These are phyloP conservation scores for Fragilariopsis cylindrus DNA, from an alignment of 108 stramenopile species.

Conservation along the genomic window DNA sequence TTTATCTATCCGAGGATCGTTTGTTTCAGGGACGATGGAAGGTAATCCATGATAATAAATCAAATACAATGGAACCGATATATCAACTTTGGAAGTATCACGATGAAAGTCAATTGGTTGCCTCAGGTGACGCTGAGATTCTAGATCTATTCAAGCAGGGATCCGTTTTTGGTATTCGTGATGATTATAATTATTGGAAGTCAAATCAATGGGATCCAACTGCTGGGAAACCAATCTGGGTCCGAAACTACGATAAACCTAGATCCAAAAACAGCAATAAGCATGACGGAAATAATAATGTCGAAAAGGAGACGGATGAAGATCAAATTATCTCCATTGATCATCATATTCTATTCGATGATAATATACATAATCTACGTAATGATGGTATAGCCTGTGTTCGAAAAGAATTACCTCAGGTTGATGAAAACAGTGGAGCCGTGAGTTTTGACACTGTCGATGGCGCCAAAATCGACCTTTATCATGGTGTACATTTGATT, in stretches of 20 bases:
- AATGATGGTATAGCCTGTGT: slow-evolving; percentile 76
- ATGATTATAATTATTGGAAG: slow-evolving; percentile 79
- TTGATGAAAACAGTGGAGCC: slow-evolving; percentile 31
- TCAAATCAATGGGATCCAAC: slow-evolving; percentile 56
- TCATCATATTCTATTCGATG: slow-evolving; percentile 87
- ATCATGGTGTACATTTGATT: slow-evolving; percentile 76
- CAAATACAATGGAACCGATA: not conserved
- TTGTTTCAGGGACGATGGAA: slow-evolving; percentile 61
- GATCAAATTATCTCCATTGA: slow-evolving; percentile 22
- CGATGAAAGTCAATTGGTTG: slow-evolving; percentile 32
- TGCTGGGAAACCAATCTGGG: slow-evolving; percentile 89
- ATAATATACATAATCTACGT: slow-evolving; percentile 82
- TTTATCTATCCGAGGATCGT: slow-evolving; percentile 41
- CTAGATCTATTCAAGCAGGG: slow-evolving; percentile 49
- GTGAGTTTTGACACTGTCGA: slow-evolving; percentile 46
- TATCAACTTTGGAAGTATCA: slow-evolving; percentile 40
- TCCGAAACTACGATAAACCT: slow-evolving; percentile 20
- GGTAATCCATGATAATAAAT: slow-evolving; percentile 12
- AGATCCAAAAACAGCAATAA: not conserved
- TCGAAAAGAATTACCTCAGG: slow-evolving; percentile 37
- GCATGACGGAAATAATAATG: not conserved
- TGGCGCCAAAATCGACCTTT: slow-evolving; percentile 36
- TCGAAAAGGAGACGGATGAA: slow-evolving; percentile 10
- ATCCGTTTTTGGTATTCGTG: slow-evolving; percentile 74
- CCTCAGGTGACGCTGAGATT: slow-evolving; percentile 68